Evolutionary conservation across 208 protist species (phyloP).

Genomic region (Trypanosoma congolense): DNA sequence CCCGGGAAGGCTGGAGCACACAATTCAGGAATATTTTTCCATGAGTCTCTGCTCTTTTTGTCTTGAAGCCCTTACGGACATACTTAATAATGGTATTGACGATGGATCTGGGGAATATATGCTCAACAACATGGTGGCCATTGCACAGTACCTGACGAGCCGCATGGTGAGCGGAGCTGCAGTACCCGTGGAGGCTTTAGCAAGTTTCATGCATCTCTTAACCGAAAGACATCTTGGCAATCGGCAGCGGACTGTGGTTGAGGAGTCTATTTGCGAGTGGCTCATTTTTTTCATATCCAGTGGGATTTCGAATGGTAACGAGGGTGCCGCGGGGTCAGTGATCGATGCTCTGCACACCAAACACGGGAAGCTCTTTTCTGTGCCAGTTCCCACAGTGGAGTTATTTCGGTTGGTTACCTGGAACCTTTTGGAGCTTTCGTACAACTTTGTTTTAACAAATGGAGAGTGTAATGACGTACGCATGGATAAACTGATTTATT

Average conservation of each 20-base stretch:
- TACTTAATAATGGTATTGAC: slow-evolving; percentile 16
- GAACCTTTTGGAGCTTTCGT: slow-evolving; percentile 44
- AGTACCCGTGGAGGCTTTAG: slow-evolving; percentile 34
- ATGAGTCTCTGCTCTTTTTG: slow-evolving; percentile 51
- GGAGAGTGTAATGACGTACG: slow-evolving; percentile 5
- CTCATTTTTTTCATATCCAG: slow-evolving; percentile 43
- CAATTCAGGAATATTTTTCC: slow-evolving; percentile 32
- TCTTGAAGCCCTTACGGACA: slow-evolving; percentile 46
- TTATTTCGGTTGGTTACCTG: slow-evolving; percentile 32
- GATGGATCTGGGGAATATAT: slow-evolving; percentile 1
- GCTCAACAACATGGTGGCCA: slow-evolving; percentile 39
- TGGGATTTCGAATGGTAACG: slow-evolving; percentile 34
- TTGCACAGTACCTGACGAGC: slow-evolving; percentile 52
- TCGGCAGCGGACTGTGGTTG: slow-evolving; percentile 24
- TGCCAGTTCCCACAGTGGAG: slow-evolving; percentile 38
- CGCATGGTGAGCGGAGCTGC: slow-evolving; percentile 52
- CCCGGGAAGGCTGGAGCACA: slow-evolving; percentile 30
- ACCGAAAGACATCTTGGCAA: slow-evolving; percentile 25
- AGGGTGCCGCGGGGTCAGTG: slow-evolving; percentile 23
- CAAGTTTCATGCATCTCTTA: slow-evolving; percentile 36
- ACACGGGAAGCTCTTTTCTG: slow-evolving; percentile 36
- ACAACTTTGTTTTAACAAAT: slow-evolving; percentile 20
- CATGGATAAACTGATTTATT: slow-evolving; percentile 24
- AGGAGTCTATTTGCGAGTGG: slow-evolving; percentile 60
- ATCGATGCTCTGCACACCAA: slow-evolving; percentile 43